Base-by-base conservation (phyloP, 352 stramenopile genomes). In the Paralagenidium karlingii region DNA sequence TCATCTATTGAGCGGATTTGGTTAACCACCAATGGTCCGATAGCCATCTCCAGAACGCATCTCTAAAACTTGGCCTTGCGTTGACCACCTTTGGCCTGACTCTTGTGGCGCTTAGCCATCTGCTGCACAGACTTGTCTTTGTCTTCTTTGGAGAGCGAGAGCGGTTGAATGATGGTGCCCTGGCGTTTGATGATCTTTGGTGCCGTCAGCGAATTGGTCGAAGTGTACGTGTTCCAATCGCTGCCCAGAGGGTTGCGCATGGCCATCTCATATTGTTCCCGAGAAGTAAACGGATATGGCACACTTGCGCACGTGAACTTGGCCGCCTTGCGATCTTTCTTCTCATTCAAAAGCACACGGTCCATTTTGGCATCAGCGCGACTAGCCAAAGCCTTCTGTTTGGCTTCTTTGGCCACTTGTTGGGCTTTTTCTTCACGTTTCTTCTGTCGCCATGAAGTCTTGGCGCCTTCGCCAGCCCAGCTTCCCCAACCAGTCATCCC, bases 281-380 rank as follows among this genome's bases (percentile, higher is more conserved):
- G 78, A 43, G 80, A 96, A 38, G 80, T 97, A 63, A 97, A 99
- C 22, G 96, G 96, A 64, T 98, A 98, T 40, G 96, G 96, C 32
- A 99, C 87, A 42, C 97, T 76, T 34, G 76, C 55, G 4, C 92
- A 67, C 38, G 63, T 62, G 57, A 74, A 91, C 58, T 85, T 84
- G 40, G 77, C 61, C 19, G 69, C 76, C 45, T 94, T 94, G 50
- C 89, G 87, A 52, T 91, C 75, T 51, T 85, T 86, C 67, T 84
- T 88, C 56, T 93, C 79, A 43, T 83, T 91, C 41, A 91, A 85
- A 19, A 91, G 38, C 41, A 91, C 77, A 24, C 56, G 55, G 11
- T 67, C 53, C 40, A 91, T 60, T 45, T 76, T 68, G 40, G 55
- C 64, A 56, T 89, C 76, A 53, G 85, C 82, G 22, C 75, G 71